Conservation (phyloP, 257 asterid genomes). For the Solanum chilense region DNA sequence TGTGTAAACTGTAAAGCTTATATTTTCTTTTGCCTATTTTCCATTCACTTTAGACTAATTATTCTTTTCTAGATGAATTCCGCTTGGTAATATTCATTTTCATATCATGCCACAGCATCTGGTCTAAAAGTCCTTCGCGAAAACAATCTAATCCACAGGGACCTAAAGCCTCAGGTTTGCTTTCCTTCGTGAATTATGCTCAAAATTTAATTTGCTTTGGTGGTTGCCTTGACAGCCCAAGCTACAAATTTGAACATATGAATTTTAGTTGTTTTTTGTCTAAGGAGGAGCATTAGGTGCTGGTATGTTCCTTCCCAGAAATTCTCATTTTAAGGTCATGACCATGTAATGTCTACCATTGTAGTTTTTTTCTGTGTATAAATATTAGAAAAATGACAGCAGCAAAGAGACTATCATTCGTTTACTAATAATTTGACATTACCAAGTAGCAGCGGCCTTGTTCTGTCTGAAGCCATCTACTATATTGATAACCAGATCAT, state of each 20-base stretch:
- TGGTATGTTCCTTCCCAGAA: background rate
- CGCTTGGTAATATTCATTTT: background rate
- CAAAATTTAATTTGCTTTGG: background rate
- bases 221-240: background rate
- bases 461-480: background rate
- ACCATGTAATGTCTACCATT: background rate
- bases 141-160: slow-evolving; percentile 82
- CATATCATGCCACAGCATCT: slow-evolving; percentile 44
- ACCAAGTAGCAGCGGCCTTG: background rate
- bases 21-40: background rate
- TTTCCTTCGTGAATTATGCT: background rate
- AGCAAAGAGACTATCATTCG: background rate
- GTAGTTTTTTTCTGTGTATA: background rate
- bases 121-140: slow-evolving; percentile 87
- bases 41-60: background rate
- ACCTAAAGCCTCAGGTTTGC: slow-evolving; percentile 91
- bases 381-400: background rate
- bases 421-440: background rate
- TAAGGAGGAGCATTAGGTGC: background rate
- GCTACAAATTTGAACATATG: background rate
- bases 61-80: background rate
- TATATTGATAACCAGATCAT: background rate
- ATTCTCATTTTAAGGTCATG: background rate
- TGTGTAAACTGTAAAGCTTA: background rate
- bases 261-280: background rate